These are phyloP conservation scores for Cryptomeria japonica DNA, from an alignment of 75 land plant species.

Conservation along the genomic window DNA sequence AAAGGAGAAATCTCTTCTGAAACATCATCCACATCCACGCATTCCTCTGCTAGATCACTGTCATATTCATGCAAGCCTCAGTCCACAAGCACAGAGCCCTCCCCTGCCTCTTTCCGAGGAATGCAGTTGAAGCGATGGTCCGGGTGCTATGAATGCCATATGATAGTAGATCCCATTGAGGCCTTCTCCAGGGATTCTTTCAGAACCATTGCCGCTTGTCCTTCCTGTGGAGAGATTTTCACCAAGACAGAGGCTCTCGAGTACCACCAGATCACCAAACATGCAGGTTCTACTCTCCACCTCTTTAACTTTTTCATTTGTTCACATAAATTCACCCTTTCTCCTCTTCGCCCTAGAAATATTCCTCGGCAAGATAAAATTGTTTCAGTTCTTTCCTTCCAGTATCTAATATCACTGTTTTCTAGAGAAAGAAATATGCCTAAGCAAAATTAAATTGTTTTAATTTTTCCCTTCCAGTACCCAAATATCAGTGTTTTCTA, in stretches of 20 bases:
- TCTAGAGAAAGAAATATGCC: too few species aligned
- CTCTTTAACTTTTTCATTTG: background rate
- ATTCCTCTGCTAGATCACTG: background rate
- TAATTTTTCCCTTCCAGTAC: too few species aligned
- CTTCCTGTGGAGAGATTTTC: conserved; percentile 79
- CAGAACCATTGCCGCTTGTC: conserved; percentile 49
- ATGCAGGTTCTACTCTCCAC: conserved; percentile 54
- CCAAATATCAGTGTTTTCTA: too few species aligned
- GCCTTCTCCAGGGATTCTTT: conserved; percentile 6
- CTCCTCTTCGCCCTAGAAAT: too few species aligned
- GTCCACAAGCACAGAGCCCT: background rate
- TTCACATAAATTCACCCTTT: background rate
- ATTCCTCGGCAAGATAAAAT: too few species aligned
- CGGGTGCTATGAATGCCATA: conserved; percentile 79
- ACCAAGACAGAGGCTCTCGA: conserved; percentile 72
- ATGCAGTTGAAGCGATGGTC: conserved; percentile 60
- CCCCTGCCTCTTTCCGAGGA: conserved; percentile 12
- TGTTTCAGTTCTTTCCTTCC: too few species aligned
- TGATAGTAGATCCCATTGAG: conserved; percentile 43
- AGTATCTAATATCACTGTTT: too few species aligned
- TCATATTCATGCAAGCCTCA: background rate
- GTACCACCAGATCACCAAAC: conserved; percentile 59
- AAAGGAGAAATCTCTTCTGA: conserved; percentile 54
- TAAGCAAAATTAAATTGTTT: too few species aligned
- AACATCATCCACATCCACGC: conserved; percentile 6